phyloP scores from a whole-genome alignment of 2,329 filamentous ascomycete species.

The Knoxdaviesia proteae region DNA sequence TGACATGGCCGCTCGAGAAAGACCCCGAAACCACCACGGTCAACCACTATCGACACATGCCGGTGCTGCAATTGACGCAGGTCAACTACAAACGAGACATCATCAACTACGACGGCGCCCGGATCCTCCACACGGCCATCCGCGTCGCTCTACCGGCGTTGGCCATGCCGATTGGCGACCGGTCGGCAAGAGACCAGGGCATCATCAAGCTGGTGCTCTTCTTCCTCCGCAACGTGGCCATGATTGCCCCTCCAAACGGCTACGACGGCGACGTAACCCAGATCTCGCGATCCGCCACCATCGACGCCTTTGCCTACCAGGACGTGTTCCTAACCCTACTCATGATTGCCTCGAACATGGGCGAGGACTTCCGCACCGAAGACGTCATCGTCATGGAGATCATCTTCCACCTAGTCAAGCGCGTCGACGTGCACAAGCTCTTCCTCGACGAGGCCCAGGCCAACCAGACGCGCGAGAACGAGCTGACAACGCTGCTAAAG shows the following conservation, averaged over 20 bases:
- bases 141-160: slow-evolving; percentile 71
- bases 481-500: slow-evolving; percentile 53
- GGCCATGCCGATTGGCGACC: slow-evolving; percentile 54
- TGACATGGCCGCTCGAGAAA: slow-evolving; percentile 84
- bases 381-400: slow-evolving; percentile 83
- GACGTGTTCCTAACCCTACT: slow-evolving; percentile 74
- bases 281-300: slow-evolving; percentile 68
- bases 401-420: slow-evolving; percentile 80
- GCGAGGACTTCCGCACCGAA: slow-evolving; percentile 77
- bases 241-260: slow-evolving; percentile 57
- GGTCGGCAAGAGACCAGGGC: slow-evolving; percentile 63
- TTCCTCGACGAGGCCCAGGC: slow-evolving; percentile 67
- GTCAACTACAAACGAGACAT: slow-evolving; percentile 76
- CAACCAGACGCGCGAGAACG: slow-evolving; percentile 45
- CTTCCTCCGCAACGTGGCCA: slow-evolving; percentile 70
- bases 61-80: slow-evolving; percentile 74
- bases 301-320: slow-evolving; percentile 76
- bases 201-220: slow-evolving; percentile 83
- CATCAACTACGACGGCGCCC: slow-evolving; percentile 59
- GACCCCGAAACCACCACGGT: slow-evolving; percentile 64
- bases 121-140: slow-evolving; percentile 62
- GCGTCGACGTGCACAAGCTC: slow-evolving; percentile 62
- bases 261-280: slow-evolving; percentile 80
- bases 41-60: slow-evolving; percentile 82
- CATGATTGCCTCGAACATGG: slow-evolving; percentile 78